Conservation (phyloP, 2,329 filamentous ascomycete genomes). For the Pseudogymnoascus sp. region DNA sequence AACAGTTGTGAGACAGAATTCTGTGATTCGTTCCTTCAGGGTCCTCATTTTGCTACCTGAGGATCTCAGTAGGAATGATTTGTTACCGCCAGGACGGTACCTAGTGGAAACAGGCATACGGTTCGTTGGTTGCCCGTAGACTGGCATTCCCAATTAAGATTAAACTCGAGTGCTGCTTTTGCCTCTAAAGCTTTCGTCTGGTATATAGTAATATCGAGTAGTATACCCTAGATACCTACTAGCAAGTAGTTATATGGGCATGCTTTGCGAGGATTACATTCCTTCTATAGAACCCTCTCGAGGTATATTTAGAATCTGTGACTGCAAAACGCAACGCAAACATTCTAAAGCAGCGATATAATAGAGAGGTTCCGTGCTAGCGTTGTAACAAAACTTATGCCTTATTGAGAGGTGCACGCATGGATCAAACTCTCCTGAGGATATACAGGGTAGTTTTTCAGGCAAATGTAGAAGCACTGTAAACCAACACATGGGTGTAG, state of each 20-base stretch:
- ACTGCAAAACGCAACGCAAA: background rate
- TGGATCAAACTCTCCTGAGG: background rate
- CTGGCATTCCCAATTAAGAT: background rate
- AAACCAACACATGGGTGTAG: background rate
- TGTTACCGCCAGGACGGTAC: background rate
- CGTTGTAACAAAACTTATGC: background rate
- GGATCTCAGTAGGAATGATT: background rate
- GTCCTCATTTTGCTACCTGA: background rate
- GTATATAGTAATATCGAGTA: background rate
- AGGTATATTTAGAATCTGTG: background rate
- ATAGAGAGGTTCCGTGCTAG: background rate
- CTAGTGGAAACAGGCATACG: background rate
- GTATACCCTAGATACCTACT: too few relatives aligned
- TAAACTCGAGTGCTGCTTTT: background rate
- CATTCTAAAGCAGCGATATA: background rate
- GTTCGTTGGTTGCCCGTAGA: background rate
- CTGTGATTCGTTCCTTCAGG: background rate
- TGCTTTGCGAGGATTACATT: too few relatives aligned
- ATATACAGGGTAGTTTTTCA: background rate
- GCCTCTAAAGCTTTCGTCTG: background rate
- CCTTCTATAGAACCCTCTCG: background rate
- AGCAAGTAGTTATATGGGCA: background rate
- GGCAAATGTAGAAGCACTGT: background rate
- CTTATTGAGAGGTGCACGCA: background rate
- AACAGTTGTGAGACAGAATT: background rate